Evolutionary conservation across 129 eudicot species (phyloP).

Genomic region (Tanacetum coccineum): DNA sequence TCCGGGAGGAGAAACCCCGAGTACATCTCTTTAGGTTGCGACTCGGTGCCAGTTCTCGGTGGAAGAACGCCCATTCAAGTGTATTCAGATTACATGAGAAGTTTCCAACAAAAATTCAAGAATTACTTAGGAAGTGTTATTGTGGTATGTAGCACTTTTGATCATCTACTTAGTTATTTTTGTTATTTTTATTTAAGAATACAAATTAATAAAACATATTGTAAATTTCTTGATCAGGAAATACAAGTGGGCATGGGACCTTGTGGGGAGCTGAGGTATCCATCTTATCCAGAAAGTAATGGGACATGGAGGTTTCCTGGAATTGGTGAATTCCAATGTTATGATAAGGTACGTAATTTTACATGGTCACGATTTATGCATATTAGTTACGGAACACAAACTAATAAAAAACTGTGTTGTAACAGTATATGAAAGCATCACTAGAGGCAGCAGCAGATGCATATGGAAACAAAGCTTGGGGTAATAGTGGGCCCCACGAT

Average conservation of each 20-base stretch:
- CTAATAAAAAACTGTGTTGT: no score
- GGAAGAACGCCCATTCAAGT: constrained; percentile 99
- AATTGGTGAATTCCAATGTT: constrained; percentile 95
- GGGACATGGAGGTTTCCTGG: constrained; percentile 99
- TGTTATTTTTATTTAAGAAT: no score
- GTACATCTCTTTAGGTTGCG: constrained; percentile 85
- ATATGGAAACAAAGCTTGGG: constrained; percentile 67
- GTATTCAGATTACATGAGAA: constrained; percentile 85
- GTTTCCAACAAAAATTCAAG: constrained; percentile 68
- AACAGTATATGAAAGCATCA: constrained; percentile 97
- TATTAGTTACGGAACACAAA: no score
- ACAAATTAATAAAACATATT: background rate
- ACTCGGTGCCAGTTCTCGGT: constrained; percentile 72
- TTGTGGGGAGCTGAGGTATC: constrained; percentile 97
- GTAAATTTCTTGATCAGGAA: constrained; percentile 52
- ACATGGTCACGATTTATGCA: background rate
- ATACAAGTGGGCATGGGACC: constrained; percentile 99
- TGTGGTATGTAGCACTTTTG: constrained; percentile 46
- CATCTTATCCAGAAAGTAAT: constrained; percentile 97
- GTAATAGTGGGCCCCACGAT: constrained; percentile 74
- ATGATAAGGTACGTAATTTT: constrained; percentile 99
- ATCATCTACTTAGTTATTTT: background rate
- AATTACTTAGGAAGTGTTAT: constrained; percentile 75
- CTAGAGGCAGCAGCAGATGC: constrained; percentile 78
- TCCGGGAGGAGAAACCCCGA: constrained; percentile 92